phyloP scores from a whole-genome alignment of 108 stramenopile genomes.

The Aurantiochytrium sp. region DNA sequence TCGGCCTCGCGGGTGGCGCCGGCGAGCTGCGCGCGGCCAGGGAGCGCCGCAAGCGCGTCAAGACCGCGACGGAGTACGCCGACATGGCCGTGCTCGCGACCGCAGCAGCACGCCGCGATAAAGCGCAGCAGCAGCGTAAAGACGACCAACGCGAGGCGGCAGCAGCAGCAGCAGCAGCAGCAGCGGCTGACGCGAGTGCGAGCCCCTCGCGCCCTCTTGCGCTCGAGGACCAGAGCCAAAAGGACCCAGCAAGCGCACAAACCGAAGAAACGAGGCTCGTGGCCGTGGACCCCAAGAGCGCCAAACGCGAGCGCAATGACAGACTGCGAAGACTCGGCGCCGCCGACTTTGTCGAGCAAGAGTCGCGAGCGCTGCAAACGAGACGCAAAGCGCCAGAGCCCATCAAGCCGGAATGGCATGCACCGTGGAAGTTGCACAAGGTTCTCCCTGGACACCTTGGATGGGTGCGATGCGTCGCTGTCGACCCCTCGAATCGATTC shows the following conservation, averaged over 20 bases:
- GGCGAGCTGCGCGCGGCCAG: neutral
- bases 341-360: neutral
- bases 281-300: neutral
- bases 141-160: too few species aligned
- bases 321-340: neutral
- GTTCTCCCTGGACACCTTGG: constrained; percentile 91
- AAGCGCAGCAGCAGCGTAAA: too few species aligned
- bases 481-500: constrained; percentile 90
- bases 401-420: constrained; percentile 85
- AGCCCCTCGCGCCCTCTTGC: too few species aligned
- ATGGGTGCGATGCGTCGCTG: constrained; percentile 92
- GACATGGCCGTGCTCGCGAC: neutral
- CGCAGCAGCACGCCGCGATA: neutral
- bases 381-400: neutral
- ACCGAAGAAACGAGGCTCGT: too few species aligned
- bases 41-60: neutral
- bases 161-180: too few species aligned
- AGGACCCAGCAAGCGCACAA: too few species aligned
- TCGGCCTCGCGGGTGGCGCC: neutral
- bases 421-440: constrained; percentile 85
- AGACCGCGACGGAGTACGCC: neutral
- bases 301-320: neutral
- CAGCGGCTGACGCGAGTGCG: too few species aligned
- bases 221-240: too few species aligned
- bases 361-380: neutral